Evolutionary conservation across 345 rosid genomes (phyloP).

Genomic region (Camelina sativa): DNA sequence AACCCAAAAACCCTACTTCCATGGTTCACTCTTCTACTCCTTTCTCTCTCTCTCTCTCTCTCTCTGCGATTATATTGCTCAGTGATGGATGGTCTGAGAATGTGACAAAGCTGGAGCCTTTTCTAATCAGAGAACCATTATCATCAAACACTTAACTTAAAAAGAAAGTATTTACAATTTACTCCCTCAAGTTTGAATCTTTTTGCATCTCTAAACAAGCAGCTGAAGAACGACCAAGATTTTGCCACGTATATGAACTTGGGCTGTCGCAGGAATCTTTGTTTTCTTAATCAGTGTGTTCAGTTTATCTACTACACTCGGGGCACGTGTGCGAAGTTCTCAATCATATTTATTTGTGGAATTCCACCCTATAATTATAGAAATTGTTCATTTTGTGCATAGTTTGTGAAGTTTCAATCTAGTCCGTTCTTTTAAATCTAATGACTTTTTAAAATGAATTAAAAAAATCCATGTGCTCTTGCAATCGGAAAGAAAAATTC

Average conservation of each 20-base stretch:
- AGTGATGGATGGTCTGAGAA: slow-evolving; percentile 21
- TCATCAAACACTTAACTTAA: not conserved
- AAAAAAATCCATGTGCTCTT: too few species aligned
- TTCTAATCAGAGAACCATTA: not conserved
- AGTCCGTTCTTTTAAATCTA: not conserved
- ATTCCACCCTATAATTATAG: not conserved
- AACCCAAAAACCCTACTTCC: slow-evolving; percentile 93
- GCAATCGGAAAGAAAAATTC: too few species aligned
- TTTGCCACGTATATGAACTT: slow-evolving; percentile 17
- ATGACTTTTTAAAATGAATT: too few species aligned
- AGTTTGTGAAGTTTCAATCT: not conserved
- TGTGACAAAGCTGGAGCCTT: slow-evolving; percentile 17
- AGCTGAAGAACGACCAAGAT: not conserved
- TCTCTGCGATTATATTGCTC: slow-evolving; percentile 22
- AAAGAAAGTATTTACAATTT: not conserved
- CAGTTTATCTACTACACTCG: not conserved
- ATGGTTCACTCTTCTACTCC: slow-evolving; percentile 29
- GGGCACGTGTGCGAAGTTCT: slow-evolving; percentile 3
- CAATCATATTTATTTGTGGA: not conserved
- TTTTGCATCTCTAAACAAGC: not conserved
- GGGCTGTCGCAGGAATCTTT: slow-evolving; percentile 13
- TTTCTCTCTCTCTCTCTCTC: slow-evolving; percentile 26
- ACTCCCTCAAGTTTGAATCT: not conserved
- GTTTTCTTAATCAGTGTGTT: not conserved
- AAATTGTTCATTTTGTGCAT: not conserved